phyloP scores from a whole-genome alignment of 305 asterid genomes.

The Solanum aculeatissimum region DNA sequence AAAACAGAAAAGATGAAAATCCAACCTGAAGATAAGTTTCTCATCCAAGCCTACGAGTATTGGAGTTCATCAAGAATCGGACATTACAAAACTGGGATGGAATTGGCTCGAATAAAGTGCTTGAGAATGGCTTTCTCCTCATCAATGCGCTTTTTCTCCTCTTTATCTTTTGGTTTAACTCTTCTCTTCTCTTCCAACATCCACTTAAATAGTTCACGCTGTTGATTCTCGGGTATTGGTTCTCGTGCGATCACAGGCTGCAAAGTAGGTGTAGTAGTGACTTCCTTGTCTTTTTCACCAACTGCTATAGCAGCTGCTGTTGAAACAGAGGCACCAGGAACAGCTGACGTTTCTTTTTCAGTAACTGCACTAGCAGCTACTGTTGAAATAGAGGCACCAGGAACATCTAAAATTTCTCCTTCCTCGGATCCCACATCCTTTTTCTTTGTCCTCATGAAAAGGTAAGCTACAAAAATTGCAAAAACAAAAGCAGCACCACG shows the following conservation, averaged over 20 bases:
- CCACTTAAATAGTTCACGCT: constrained; percentile 73
- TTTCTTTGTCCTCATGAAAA: constrained; percentile 44
- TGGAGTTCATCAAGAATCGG: background rate
- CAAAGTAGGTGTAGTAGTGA: constrained; percentile 9
- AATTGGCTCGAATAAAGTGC: constrained; percentile 64
- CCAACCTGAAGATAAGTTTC: background rate
- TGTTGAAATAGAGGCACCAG: constrained; percentile 17
- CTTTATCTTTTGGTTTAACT: constrained; percentile 48
- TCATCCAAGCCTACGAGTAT: background rate
- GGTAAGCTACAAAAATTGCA: constrained; percentile 35
- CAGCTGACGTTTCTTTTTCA: constrained; percentile 2
- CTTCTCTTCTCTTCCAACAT: constrained; percentile 81
- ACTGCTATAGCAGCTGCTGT: constrained; percentile 18
- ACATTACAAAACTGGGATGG: constrained; percentile 33
- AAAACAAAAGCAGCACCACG: background rate
- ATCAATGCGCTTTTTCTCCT: constrained; percentile 65
- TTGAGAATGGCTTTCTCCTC: constrained; percentile 89
- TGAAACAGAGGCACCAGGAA: constrained; percentile 23
- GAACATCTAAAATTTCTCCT: constrained; percentile 15
- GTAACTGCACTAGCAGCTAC: background rate
- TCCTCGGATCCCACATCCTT: constrained; percentile 30
- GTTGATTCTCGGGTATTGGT: constrained; percentile 62
- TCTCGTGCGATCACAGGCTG: constrained; percentile 34
- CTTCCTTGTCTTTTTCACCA: constrained; percentile 18
- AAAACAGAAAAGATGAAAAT: background rate